Evolutionary conservation across 116 monocot genomes (phyloP), one percentile per base, ranked within the genome.

Genomic region (Thalassia testudinum): DNA sequence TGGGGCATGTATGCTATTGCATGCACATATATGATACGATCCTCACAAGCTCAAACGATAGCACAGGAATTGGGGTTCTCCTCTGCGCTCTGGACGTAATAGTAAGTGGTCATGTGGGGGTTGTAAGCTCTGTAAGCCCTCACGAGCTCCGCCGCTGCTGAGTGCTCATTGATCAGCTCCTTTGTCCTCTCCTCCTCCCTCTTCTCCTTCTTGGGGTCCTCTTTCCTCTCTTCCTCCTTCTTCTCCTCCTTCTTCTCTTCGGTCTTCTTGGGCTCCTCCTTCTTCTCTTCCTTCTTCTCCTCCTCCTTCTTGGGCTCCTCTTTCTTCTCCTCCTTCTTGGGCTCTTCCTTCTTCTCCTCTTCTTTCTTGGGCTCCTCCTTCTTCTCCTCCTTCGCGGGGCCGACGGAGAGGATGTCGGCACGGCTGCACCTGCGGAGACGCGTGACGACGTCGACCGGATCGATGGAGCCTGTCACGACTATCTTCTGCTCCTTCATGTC

Each of bases 401-500:
- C 86, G 0, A 86, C 73, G 0, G 71, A 59, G 19, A 77, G 0
- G 14, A 86, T 60, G 6, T 64, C 68, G 13, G 77, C 50, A 0
- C 34, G 62, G 71, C 74, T 74, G 27, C 30, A 21, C 50, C 77
- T 80, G 37, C 87, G 54, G 19, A 87, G 59, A 47, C 81, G 81
- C 27, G 63, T 70, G 24, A 78, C 87, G 5, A 87, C 50, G 5
- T 61, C 52, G 15, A 81, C 75, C 0, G 87, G 87, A 24, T 87
- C 82, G 0, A 75, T 67, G 21, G 59, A 24, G 13, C 87, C 87
- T 5, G 78, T 50, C 38, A 87, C 78, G 0, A 77, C 81, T 59
- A 81, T 43, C 52, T 81, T 87, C 37, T 59, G 59, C 21, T 78
- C 87, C 37, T 78, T 78, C 87, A 87, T 78, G 70, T 87, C 64